Evolutionary conservation across 2,329 filamentous ascomycete genomes (phyloP).

Genomic region (Aschersonia sp.): DNA sequence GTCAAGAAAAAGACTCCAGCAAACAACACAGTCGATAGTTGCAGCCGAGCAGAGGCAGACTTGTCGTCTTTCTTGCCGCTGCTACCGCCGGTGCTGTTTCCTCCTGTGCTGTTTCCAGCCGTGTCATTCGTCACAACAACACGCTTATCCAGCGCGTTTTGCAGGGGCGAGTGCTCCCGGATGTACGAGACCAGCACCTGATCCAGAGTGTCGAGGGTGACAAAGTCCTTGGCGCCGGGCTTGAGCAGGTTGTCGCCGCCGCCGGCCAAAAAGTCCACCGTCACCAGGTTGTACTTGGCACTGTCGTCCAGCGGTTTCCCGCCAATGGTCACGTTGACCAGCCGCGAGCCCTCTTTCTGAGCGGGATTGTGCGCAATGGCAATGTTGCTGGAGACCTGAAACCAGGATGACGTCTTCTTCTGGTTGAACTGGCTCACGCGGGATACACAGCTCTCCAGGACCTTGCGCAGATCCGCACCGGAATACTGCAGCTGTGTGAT

Average conservation of each 20-base stretch:
- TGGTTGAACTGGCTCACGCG: constrained; percentile 39
- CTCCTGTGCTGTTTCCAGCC: background rate
- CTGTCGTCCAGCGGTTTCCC: constrained; percentile 29
- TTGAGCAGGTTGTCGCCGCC: constrained; percentile 48
- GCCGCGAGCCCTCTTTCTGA: constrained; percentile 30
- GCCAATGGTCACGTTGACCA: constrained; percentile 37
- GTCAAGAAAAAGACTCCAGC: background rate
- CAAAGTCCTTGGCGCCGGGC: constrained; percentile 18
- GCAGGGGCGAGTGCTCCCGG: constrained; percentile 29
- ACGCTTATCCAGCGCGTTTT: constrained; percentile 30
- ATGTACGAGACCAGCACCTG: constrained; percentile 39
- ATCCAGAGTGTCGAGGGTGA: constrained; percentile 36
- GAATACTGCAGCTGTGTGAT: constrained; percentile 41
- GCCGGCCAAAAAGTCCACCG: constrained; percentile 46
- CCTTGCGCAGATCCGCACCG: constrained; percentile 38
- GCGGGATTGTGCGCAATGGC: constrained; percentile 41
- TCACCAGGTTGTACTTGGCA: constrained; percentile 40
- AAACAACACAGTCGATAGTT: background rate
- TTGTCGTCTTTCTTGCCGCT: background rate
- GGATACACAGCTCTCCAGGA: constrained; percentile 44
- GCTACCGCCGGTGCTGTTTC: no score
- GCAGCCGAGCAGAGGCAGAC: background rate
- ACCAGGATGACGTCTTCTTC: constrained; percentile 37
- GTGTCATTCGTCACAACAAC: constrained; percentile 8
- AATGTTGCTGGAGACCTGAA: constrained; percentile 44